phyloP scores from a whole-genome alignment of 345 rosid species.

The Murraya paniculata region DNA sequence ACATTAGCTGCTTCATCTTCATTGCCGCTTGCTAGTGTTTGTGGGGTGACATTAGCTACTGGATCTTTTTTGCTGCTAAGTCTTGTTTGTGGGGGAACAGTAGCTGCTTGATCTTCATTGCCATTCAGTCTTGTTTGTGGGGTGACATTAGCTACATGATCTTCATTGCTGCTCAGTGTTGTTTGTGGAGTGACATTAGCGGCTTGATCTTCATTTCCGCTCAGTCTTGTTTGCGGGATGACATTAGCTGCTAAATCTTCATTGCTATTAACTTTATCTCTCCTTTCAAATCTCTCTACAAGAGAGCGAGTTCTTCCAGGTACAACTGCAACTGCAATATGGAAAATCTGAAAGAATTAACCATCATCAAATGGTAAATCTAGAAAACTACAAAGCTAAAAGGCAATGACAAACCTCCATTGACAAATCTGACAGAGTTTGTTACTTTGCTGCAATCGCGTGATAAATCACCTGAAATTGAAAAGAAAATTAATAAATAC shows the following conservation, averaged over 20 bases:
- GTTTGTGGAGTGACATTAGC: constrained; percentile 9
- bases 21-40: background rate
- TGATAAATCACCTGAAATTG: constrained; percentile 48
- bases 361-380: constrained; percentile 5
- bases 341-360: constrained; percentile 26
- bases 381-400: constrained; percentile 16
- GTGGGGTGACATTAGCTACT: background rate
- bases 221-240: constrained; percentile 18
- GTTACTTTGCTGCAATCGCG: constrained; percentile 33
- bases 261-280: constrained; percentile 39
- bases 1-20: constrained; percentile 39
- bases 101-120: background rate
- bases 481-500: constrained; percentile 19
- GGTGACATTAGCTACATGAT: constrained; percentile 1
- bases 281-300: constrained; percentile 91
- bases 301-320: constrained; percentile 83
- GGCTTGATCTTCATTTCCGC: constrained; percentile 16
- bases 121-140: background rate
- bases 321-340: constrained; percentile 80
- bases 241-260: constrained; percentile 39
- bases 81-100: background rate
- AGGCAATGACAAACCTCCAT: constrained; percentile 74
- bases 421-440: constrained; percentile 64
- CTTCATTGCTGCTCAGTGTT: background rate
- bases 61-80: constrained; percentile 1